Conservation (phyloP, 371 early-diverging fungal genomes). For the Circinella minor region DNA sequence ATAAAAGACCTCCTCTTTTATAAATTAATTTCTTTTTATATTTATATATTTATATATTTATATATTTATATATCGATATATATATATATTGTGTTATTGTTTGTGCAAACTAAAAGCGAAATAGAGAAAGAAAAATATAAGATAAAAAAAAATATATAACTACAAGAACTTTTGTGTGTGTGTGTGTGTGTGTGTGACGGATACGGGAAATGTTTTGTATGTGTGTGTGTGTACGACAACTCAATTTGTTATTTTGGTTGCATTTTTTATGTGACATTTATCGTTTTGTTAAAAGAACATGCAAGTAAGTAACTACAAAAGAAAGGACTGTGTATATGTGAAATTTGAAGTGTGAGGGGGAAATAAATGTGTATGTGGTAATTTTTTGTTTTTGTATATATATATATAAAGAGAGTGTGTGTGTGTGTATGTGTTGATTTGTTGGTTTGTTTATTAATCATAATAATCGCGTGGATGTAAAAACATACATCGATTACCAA, state of each 20-base stretch:
- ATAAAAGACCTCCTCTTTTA: no score
- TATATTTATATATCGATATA: background rate
- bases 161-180: constrained; percentile 12
- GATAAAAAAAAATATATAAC: constrained; percentile 5
- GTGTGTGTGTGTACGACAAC: no score
- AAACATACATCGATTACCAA: constrained; percentile 57
- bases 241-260: no score
- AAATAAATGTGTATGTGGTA: background rate
- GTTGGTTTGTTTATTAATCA: constrained; percentile 15
- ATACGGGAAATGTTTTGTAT: background rate
- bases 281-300: constrained; percentile 3
- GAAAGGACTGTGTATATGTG: background rate
- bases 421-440: background rate
- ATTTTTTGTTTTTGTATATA: background rate
- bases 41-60: no score
- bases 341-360: background rate
- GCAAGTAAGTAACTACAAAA: constrained; percentile 11
- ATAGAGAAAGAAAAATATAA: background rate
- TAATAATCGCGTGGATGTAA: constrained; percentile 50
- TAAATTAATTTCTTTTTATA: no score
- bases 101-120: background rate
- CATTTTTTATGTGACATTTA: no score
- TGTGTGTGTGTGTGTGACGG: background rate
- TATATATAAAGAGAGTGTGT: background rate
- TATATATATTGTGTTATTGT: background rate